A percentile compares a stretch with the other conserved stretches of the same genome.
Evolutionary conservation across 805 yeast species (phyloP).

Genomic region (Groenewaldozyma tartarivorans): DNA sequence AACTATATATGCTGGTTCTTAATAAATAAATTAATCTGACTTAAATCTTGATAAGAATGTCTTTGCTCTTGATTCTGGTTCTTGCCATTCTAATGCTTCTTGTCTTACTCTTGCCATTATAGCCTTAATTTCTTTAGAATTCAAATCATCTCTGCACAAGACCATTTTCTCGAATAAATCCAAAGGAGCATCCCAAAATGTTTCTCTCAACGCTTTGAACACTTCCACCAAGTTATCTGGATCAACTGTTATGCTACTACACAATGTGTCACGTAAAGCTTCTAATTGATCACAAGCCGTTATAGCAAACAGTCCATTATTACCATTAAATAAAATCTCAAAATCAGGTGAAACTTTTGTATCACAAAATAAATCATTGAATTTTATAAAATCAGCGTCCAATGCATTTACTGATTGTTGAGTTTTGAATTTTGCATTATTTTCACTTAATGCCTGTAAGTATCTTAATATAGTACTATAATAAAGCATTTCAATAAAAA

Average conservation of each 20-base stretch:
- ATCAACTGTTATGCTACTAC: too few species aligned
- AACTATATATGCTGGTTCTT: background rate
- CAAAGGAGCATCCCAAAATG: conserved; percentile 70
- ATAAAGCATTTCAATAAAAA: conserved; percentile 43
- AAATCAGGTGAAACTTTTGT: conserved; percentile 28
- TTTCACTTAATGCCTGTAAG: conserved; percentile 36
- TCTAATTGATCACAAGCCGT: conserved; percentile 43
- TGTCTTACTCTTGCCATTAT: conserved; percentile 24
- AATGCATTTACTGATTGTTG: conserved; percentile 38
- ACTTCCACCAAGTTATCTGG: conserved; percentile 40
- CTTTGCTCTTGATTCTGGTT: conserved; percentile 8
- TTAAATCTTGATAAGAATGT: conserved; percentile 12
- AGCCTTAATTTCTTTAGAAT: conserved; percentile 22
- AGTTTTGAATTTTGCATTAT: conserved; percentile 33
- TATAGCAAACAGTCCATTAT: background rate
- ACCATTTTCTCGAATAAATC: conserved; percentile 60
- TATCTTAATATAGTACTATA: conserved; percentile 44
- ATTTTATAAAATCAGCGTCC: conserved; percentile 49
- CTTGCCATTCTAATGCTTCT: conserved; percentile 14
- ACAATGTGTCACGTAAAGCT: conserved; percentile 47
- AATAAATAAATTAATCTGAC: background rate
- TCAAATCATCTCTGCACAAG: conserved; percentile 31
- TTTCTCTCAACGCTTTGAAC: conserved; percentile 53
- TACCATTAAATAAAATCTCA: conserved; percentile 9
- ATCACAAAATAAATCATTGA: conserved; percentile 39